Percentiles rank a stretch among this genome's conserved stretches.
phyloP scores from a whole-genome alignment of 2,329 filamentous ascomycete genomes.

The Epichloe scottii region DNA sequence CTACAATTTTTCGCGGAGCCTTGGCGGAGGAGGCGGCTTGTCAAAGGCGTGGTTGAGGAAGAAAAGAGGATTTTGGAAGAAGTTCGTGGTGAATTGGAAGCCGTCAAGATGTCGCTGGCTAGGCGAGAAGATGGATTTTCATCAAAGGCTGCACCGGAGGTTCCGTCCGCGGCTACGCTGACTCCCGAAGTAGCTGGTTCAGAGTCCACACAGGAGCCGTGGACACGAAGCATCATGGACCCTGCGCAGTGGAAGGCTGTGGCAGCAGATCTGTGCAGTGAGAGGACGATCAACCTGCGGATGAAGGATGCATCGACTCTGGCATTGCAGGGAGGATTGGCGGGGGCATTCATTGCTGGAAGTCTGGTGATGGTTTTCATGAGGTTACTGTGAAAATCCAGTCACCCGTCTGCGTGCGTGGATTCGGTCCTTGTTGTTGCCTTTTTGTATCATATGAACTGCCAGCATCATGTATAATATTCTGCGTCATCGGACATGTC shows the following conservation, averaged over 20 bases:
- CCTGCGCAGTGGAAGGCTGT: slow-evolving; percentile 34
- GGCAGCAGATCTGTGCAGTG: slow-evolving; percentile 50
- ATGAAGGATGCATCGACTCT: slow-evolving; percentile 62
- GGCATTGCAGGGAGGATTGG: slow-evolving; percentile 52
- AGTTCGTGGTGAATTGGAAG: slow-evolving; percentile 29
- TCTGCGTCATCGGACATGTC: not conserved
- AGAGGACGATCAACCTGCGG: slow-evolving; percentile 47
- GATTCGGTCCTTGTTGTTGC: slow-evolving; percentile 7
- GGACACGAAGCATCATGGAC: slow-evolving; percentile 31
- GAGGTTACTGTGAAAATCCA: slow-evolving; percentile 12
- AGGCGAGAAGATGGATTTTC: slow-evolving; percentile 12
- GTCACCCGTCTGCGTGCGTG: slow-evolving; percentile 2
- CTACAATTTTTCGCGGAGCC: slow-evolving; percentile 87
- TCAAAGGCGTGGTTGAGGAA: slow-evolving; percentile 71
- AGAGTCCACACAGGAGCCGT: slow-evolving; percentile 14
- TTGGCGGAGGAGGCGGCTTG: slow-evolving; percentile 71
- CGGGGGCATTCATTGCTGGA: slow-evolving; percentile 50
- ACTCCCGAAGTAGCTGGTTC: not conserved
- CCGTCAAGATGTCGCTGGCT: slow-evolving; percentile 18
- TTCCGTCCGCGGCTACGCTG: not conserved
- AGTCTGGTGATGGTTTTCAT: slow-evolving; percentile 37
- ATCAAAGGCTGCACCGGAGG: slow-evolving; percentile 5
- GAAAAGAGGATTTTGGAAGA: slow-evolving; percentile 48
- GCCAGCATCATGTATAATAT: not conserved
- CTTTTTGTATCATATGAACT: not conserved